Percentiles rank a stretch among this genome's conserved stretches.
phyloP scores from a whole-genome alignment of 495 filamentous ascomycete species.

The Aspergillus nanangensis region DNA sequence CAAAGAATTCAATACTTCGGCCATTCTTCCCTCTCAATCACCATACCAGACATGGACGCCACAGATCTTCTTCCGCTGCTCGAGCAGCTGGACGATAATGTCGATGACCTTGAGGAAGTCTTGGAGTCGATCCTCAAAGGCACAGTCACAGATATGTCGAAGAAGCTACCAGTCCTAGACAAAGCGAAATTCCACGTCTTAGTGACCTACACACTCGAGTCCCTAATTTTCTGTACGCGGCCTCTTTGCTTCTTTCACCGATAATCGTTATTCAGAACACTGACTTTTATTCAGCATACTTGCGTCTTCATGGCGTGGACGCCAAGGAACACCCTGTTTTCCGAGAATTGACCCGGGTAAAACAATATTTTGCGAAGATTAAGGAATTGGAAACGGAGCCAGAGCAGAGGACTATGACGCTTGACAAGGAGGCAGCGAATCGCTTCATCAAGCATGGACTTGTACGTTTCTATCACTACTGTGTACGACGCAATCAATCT shows the following conservation, averaged over 20 bases:
- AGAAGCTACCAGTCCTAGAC: slow-evolving; percentile 83
- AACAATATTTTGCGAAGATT: slow-evolving; percentile 92
- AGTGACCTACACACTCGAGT: slow-evolving; percentile 82
- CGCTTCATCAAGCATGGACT: slow-evolving; percentile 79
- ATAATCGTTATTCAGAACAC: too few relatives aligned
- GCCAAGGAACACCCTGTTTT: slow-evolving; percentile 81
- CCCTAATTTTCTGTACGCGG: slow-evolving; percentile 86
- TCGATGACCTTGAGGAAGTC: slow-evolving; percentile 72
- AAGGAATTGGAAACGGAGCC: slow-evolving; percentile 55
- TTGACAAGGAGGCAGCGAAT: slow-evolving; percentile 77
- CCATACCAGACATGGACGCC: slow-evolving; percentile 33
- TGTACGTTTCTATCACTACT: slow-evolving; percentile 30
- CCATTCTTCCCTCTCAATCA: not conserved
- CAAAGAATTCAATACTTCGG: slow-evolving; percentile 5
- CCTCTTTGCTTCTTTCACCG: too few relatives aligned
- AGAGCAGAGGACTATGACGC: slow-evolving; percentile 49
- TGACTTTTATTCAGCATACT: slow-evolving; percentile 57
- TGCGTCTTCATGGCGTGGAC: slow-evolving; percentile 74
- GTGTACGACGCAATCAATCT: too few relatives aligned
- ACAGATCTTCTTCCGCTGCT: slow-evolving; percentile 49
- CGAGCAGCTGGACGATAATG: slow-evolving; percentile 66
- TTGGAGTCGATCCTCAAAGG: slow-evolving; percentile 62
- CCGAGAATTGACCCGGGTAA: slow-evolving; percentile 76
- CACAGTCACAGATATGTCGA: slow-evolving; percentile 60
- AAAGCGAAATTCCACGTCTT: slow-evolving; percentile 88